Conservation (phyloP, 73 alveolate species). For the Breviolum minutum region DNA sequence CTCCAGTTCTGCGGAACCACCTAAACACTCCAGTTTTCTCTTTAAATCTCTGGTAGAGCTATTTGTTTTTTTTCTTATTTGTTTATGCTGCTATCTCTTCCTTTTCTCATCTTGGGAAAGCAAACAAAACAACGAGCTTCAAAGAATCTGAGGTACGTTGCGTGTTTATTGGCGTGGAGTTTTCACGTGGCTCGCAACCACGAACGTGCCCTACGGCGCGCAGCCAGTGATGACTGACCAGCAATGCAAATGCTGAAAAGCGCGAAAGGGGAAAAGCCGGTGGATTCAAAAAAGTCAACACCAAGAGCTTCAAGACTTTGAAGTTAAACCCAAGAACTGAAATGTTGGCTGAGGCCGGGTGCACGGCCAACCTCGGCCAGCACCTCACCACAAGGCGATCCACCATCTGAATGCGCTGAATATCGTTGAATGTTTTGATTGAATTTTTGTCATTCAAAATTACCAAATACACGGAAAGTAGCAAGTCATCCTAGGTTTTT, state of each 20-base stretch:
- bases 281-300: not conserved
- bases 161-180: slow-evolving; percentile 65
- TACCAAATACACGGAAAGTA: not conserved
- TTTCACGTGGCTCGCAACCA: slow-evolving; percentile 85
- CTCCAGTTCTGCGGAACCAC: no score
- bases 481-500: not conserved
- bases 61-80: no score
- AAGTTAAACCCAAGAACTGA: no score
- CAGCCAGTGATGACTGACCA: not conserved
- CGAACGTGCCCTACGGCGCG: slow-evolving; percentile 74
- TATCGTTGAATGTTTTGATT: not conserved
- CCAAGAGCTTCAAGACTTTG: no score
- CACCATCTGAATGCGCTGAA: not conserved
- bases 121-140: not conserved
- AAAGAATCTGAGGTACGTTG: slow-evolving; percentile 8
- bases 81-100: no score
- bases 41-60: no score
- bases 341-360: no score
- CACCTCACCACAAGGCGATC: no score
- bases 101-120: no score
- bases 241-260: not conserved
- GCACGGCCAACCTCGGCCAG: no score
- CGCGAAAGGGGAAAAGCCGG: not conserved
- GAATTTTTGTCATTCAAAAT: not conserved
- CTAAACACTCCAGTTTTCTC: no score